Base-by-base conservation (phyloP, 768 basidiomycete species). In the Mycena kentingensis region DNA sequence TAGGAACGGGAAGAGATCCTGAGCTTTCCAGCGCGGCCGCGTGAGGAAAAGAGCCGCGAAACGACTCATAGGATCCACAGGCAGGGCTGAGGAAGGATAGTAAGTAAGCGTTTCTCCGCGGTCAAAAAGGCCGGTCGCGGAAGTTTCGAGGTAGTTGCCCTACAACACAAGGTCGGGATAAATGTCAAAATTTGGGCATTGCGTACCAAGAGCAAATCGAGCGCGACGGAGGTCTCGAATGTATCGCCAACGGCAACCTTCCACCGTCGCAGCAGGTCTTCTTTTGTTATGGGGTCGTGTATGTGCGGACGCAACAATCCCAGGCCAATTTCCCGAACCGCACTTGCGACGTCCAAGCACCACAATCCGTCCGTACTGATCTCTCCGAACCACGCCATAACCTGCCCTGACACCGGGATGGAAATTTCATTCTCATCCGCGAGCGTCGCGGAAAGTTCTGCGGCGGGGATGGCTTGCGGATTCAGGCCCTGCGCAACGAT, bases 31-130 rank as follows among this genome's bases (percentile, higher is more conserved):
- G 38, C 81, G 80, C 19, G 80, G 57, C 5, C 87, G 83, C 8
- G 87, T 88, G 32, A 91, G 75, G 76, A 99, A 99, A 15, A 98
- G 80, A 57, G 96, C 92, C 12, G 80, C 68, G 71, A 98, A 98
- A 15, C 96, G 86, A 7, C 83, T 79, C 1, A 85, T 75, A 5
- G 95, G 88, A 45, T 92, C 88, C 0, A 80, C 67, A 1, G 95
- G 90, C 22, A 98, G 83, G 2, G 72, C 68, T 0, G 88, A 82
- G 3, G 81, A 74, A 12, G 93, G 87, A 65, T 95, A 91, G 70
- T 93, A 93, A 13, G 71, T 81, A 28, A 96, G 61, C 15, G 76
- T 65, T 4, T 69, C 54, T 44, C 57, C 27, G 32, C 57, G 73
- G 41, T 64, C 69, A n/a, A 71, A 60, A 16, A 70, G 57, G 19